Evolutionary conservation across 2,329 filamentous ascomycete genomes (phyloP), one percentile per base, ranked within the genome.

Genomic region (Pseudodiploospora longispora): DNA sequence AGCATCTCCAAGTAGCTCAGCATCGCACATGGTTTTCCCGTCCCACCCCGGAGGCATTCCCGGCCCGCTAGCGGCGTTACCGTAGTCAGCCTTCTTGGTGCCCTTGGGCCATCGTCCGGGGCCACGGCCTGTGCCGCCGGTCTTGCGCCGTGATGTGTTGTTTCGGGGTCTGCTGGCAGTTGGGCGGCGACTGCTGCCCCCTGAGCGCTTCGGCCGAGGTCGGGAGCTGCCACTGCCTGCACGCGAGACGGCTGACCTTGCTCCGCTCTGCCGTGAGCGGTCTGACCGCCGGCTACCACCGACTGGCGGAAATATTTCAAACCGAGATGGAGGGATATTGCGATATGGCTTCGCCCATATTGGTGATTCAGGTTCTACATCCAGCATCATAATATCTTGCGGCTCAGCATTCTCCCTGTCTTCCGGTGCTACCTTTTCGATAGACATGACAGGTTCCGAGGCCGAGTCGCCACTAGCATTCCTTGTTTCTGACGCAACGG

Each of bases 261-360:
- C 59, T 3, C 69, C 64, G 6, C 62, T 65, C 19, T 64, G 58
- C 19, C 74, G 68, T 8, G 67, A 58, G 10, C 74, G 67, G 37
- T 72, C 72, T 10, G 63, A 58, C 6, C 76, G 69, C 27, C 76
- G 71, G 41, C 68, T 64, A 2, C 65, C 64, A 8, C 66, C 67
- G 6, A 85, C 65, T 0, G 83, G 78, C 6, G 87, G 87, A 55
- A 86, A 91, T 35, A 93, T 79, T 54, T 89, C 83, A 60, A 88
- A 94, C 31, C 87, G 78, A 2, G 72, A 80, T 0, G 80, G 70
- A 3, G 85, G 85, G 28, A 93, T 84, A 39, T 68, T 63, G 10
- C 66, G 65, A 55, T 81, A 80, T 2, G 68, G 58, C 4, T 59
- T 53, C 8, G 60, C 57, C 76, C 76, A 80, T 35, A 64, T 56